A percentile compares a stretch with the other conserved stretches of the same genome.
These are phyloP conservation scores for Porcisia hertigi DNA, from an alignment of 208 protist genomes.

Conservation along the genomic window DNA sequence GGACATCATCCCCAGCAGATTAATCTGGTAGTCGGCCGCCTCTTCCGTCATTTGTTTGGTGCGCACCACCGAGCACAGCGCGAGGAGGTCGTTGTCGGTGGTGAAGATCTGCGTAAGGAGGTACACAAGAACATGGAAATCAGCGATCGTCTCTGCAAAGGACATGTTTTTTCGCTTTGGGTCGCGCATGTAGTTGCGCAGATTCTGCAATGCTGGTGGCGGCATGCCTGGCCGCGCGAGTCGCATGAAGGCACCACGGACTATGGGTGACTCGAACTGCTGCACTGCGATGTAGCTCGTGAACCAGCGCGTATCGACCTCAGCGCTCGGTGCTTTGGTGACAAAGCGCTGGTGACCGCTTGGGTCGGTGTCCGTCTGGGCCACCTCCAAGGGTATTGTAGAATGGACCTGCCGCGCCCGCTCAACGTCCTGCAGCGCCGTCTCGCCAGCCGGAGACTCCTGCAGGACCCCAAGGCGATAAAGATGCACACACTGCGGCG, in stretches of 20 bases:
- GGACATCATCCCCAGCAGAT: constrained; percentile 47
- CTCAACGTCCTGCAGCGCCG: constrained; percentile 28
- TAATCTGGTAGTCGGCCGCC: constrained; percentile 48
- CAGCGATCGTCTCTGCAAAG: constrained; percentile 80
- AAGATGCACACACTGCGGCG: constrained; percentile 84
- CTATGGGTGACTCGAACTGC: constrained; percentile 76
- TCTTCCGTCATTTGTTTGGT: constrained; percentile 41
- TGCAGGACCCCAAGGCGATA: constrained; percentile 72
- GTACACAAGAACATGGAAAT: constrained; percentile 93
- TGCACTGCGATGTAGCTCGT: constrained; percentile 87
- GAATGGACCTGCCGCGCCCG: constrained; percentile 50
- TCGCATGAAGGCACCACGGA: constrained; percentile 86
- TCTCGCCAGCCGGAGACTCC: constrained; percentile 34
- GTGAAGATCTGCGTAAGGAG: constrained; percentile 66
- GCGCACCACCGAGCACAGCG: constrained; percentile 50
- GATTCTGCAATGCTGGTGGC: constrained; percentile 69
- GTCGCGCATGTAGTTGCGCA: constrained; percentile 77
- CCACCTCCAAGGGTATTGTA: constrained; percentile 69
- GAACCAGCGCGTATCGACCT: constrained; percentile 88
- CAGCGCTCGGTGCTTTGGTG: constrained; percentile 57
- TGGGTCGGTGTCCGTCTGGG: constrained; percentile 71
- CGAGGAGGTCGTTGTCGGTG: constrained; percentile 54
- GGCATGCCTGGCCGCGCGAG: constrained; percentile 79
- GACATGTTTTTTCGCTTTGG: constrained; percentile 59
- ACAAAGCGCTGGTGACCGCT: constrained; percentile 66